These are phyloP conservation scores for Kluyveromyces dobzhanskii DNA, from an alignment of 805 yeast species.

Conservation along the genomic window DNA sequence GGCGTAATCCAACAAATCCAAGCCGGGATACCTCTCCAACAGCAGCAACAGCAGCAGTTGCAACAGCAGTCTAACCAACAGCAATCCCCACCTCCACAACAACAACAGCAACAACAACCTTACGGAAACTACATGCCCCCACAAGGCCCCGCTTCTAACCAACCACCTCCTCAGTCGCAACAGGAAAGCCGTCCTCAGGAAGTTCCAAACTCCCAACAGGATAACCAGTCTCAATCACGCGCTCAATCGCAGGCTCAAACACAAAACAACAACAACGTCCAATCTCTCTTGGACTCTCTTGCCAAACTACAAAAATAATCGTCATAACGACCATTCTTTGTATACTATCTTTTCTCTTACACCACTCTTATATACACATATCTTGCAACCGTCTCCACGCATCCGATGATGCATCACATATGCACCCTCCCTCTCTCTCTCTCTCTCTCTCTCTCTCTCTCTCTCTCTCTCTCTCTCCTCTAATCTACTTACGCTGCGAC, in stretches of 20 bases:
- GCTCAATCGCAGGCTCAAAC: conserved; percentile 16
- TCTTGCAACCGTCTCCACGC: conserved; percentile 1
- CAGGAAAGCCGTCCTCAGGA: conserved; percentile 10
- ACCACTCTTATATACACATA: background rate
- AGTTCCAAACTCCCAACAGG: background rate
- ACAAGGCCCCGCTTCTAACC: conserved; percentile 11
- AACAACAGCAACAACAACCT: conserved; percentile 18
- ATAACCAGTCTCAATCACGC: conserved; percentile 11
- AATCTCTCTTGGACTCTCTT: conserved; percentile 32
- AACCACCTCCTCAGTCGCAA: conserved; percentile 9
- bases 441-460: background rate
- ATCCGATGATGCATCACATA: background rate
- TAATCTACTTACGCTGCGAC: background rate
- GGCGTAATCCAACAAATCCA: conserved; percentile 30
- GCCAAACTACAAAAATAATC: conserved; percentile 29
- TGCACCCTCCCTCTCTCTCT: background rate
- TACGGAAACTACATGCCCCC: conserved; percentile 9
- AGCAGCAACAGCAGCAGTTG: conserved; percentile 13
- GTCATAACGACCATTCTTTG: too few species aligned
- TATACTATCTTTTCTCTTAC: background rate
- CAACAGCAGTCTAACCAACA: conserved; percentile 12
- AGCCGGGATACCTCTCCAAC: conserved; percentile 12
- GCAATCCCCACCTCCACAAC: conserved; percentile 19
- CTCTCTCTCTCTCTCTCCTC: background rate
- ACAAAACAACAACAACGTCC: conserved; percentile 28